Percentiles rank a stretch among this genome's conserved stretches.
Evolutionary conservation across 2,329 filamentous ascomycete genomes (phyloP).

Genomic region (Aspergillus fischeri): DNA sequence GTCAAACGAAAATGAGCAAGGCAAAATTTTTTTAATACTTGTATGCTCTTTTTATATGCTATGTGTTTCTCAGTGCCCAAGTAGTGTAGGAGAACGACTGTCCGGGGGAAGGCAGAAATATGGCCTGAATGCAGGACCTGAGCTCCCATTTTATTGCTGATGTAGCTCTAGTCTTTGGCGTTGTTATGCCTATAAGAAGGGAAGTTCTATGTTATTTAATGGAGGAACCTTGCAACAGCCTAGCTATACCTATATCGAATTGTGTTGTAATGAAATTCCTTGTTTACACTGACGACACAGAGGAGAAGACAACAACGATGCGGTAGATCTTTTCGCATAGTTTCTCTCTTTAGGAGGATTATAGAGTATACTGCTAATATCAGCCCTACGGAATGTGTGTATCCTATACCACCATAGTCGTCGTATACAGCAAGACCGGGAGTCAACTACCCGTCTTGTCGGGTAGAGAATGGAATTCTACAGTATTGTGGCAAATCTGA

Average conservation of each 20-base stretch:
- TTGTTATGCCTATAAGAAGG: background rate
- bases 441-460: background rate
- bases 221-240: background rate
- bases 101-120: background rate
- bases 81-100: background rate
- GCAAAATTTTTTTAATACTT: background rate
- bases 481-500: background rate
- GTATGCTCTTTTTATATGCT: background rate
- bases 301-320: background rate
- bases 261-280: background rate
- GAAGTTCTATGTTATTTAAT: background rate
- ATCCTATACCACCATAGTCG: background rate
- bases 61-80: background rate
- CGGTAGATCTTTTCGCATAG: background rate
- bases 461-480: background rate
- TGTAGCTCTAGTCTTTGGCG: background rate
- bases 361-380: background rate
- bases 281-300: background rate
- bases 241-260: background rate
- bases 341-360: background rate
- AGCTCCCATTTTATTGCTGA: background rate
- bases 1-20: too few relatives aligned
- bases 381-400: background rate
- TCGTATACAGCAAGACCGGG: background rate
- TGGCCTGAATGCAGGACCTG: background rate